These are phyloP conservation scores for Colletotrichum plurivorum DNA, from an alignment of 2,329 filamentous ascomycete species.

Conservation along the genomic window DNA sequence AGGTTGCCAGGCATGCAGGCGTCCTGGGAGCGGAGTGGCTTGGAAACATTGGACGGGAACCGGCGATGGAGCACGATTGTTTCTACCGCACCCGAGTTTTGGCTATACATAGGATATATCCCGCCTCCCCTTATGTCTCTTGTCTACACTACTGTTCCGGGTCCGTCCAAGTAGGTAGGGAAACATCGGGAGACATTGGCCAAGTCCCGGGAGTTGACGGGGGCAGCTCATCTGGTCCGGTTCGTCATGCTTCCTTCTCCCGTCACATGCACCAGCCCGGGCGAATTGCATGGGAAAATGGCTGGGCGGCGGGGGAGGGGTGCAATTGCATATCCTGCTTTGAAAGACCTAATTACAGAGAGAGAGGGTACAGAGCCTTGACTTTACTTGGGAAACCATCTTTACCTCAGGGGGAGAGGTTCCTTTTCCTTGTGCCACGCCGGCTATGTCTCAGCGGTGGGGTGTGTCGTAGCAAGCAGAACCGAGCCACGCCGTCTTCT, in stretches of 20 bases:
- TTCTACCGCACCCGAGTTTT: constrained; percentile 38
- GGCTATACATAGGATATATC: constrained; percentile 43
- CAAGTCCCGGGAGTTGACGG: constrained; percentile 35
- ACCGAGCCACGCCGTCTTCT: constrained; percentile 18
- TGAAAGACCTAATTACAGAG: too few species aligned
- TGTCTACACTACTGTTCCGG: not conserved
- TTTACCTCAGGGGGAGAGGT: constrained; percentile 8
- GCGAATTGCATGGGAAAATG: too few species aligned
- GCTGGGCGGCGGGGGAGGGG: constrained; percentile 1
- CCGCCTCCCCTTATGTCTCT: not conserved
- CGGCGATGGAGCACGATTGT: constrained; percentile 22
- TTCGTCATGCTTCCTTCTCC: not conserved
- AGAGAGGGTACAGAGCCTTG: not conserved
- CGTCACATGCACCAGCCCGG: constrained; percentile 28
- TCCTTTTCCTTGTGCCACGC: constrained; percentile 14
- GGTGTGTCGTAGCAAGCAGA: constrained; percentile 1
- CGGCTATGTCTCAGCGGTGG: constrained; percentile 31
- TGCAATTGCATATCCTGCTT: not conserved
- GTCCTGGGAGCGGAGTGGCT: not conserved
- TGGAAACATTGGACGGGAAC: not conserved
- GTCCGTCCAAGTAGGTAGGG: constrained; percentile 17
- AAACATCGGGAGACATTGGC: constrained; percentile 26
- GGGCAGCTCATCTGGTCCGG: not conserved
- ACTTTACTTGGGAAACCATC: constrained; percentile 11
- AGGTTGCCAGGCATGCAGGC: not conserved